phyloP scores from a whole-genome alignment of 2,329 filamentous ascomycete genomes.

The Pseudogymnoascus verrucosus region DNA sequence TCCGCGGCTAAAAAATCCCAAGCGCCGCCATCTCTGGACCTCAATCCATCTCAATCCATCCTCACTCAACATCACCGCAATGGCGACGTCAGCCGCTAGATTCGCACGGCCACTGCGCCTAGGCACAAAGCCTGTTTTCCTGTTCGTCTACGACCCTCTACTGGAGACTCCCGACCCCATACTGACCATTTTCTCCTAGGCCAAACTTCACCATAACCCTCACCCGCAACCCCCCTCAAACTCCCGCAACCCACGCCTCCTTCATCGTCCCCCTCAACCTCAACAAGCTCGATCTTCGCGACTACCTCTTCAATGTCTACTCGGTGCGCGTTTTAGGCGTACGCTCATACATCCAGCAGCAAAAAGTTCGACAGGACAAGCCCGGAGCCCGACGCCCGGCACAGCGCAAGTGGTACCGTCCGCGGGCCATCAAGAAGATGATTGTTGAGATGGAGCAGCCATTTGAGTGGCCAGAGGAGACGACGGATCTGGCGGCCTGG shows the following conservation, averaged over 20 bases:
- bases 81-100: slow-evolving; percentile 2
- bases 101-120: slow-evolving; percentile 9
- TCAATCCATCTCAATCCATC: slow-evolving; percentile 2
- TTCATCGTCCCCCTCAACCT: slow-evolving; percentile 88
- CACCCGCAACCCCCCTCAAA: slow-evolving; percentile 56
- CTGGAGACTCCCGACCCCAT: background rate
- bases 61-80: slow-evolving; percentile 1
- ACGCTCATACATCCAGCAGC: slow-evolving; percentile 71
- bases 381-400: slow-evolving; percentile 32
- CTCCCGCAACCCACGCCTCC: slow-evolving; percentile 72
- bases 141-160: slow-evolving; percentile 29
- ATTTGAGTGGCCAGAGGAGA: slow-evolving; percentile 77
- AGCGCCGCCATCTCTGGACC: slow-evolving; percentile 9
- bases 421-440: slow-evolving; percentile 79
- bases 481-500: slow-evolving; percentile 54
- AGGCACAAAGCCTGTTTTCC: slow-evolving; percentile 38
- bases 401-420: slow-evolving; percentile 56
- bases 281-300: slow-evolving; percentile 93
- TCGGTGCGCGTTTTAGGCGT: slow-evolving; percentile 63
- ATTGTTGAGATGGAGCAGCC: slow-evolving; percentile 80
- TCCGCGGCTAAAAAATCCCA: slow-evolving; percentile 9
- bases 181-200: slow-evolving; percentile 36
- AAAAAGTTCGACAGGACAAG: slow-evolving; percentile 48
- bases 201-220: slow-evolving; percentile 76
- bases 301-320: slow-evolving; percentile 88